A percentile compares a stretch with the other conserved stretches of the same genome.
These are phyloP conservation scores for Claviceps maximensis DNA, from an alignment of 2,329 filamentous ascomycete genomes.

Conservation along the genomic window DNA sequence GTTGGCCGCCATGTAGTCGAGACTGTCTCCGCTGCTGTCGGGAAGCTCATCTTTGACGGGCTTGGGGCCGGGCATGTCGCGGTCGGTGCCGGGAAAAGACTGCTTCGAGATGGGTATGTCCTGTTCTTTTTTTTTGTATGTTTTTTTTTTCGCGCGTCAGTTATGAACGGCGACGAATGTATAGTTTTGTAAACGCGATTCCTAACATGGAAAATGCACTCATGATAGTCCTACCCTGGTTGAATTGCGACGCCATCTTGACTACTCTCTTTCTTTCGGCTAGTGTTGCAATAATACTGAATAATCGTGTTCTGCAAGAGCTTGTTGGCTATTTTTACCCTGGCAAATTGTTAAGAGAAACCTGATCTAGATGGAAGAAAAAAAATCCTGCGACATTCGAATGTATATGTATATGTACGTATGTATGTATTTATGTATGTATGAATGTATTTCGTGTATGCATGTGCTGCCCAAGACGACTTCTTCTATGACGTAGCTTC, in stretches of 20 bases:
- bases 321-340: not conserved
- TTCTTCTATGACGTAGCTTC: not conserved
- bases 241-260: not conserved
- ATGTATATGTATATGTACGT: too few species aligned
- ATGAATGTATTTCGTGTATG: not conserved
- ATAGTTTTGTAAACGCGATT: too few species aligned
- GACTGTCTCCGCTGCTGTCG: slow-evolving; percentile 38
- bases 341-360: not conserved
- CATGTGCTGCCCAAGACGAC: not conserved
- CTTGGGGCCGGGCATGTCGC: slow-evolving; percentile 10
- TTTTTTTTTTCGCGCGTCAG: too few species aligned
- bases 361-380: not conserved
- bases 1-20: slow-evolving; percentile 53
- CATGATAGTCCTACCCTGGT: not conserved
- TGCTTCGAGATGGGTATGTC: slow-evolving; percentile 26
- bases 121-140: too few species aligned
- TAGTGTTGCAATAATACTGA: not conserved
- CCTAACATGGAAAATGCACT: not conserved
- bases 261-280: not conserved
- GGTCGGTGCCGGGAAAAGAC: slow-evolving; percentile 11
- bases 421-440: not conserved
- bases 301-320: not conserved
- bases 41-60: slow-evolving; percentile 5
- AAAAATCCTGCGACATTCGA: not conserved
- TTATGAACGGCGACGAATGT: too few species aligned